phyloP scores from a whole-genome alignment of 345 rosid genomes.

The Microcos paniculata region DNA sequence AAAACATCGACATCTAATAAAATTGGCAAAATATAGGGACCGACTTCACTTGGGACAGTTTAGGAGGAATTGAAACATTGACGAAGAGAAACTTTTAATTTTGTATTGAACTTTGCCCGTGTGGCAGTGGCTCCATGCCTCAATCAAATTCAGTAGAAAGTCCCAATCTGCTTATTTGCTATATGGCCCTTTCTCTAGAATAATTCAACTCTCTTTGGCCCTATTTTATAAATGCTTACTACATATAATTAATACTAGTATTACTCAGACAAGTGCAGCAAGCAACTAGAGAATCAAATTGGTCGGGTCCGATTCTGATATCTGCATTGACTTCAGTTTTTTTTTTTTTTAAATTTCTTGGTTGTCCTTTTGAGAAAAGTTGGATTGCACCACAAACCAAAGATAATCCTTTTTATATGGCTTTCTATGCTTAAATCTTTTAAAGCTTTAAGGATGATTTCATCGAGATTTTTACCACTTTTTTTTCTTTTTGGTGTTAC shows the following conservation, averaged over 20 bases:
- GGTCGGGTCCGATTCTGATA: background rate
- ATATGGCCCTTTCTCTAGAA: background rate
- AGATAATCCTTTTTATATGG: background rate
- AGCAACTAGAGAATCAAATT: too few relatives aligned
- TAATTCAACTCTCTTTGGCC: background rate
- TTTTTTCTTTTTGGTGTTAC: background rate
- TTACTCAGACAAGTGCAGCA: background rate
- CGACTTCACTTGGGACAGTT: background rate
- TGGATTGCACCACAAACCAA: conserved; percentile 3
- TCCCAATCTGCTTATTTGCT: conserved; percentile 4
- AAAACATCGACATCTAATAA: background rate
- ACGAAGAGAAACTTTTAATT: background rate
- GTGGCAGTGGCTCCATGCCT: background rate
- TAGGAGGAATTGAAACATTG: background rate
- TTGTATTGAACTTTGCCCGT: background rate
- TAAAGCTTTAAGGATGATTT: too few relatives aligned
- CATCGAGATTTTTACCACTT: background rate
- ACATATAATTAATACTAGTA: background rate
- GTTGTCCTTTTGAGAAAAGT: background rate
- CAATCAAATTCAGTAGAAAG: background rate
- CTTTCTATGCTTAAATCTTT: background rate
- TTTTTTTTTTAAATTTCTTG: background rate
- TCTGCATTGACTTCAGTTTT: background rate
- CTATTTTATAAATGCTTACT: background rate
- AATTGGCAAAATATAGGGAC: background rate